Base-by-base conservation (phyloP, 1,284 basidiomycete species). In the Tylopilus sp. region DNA sequence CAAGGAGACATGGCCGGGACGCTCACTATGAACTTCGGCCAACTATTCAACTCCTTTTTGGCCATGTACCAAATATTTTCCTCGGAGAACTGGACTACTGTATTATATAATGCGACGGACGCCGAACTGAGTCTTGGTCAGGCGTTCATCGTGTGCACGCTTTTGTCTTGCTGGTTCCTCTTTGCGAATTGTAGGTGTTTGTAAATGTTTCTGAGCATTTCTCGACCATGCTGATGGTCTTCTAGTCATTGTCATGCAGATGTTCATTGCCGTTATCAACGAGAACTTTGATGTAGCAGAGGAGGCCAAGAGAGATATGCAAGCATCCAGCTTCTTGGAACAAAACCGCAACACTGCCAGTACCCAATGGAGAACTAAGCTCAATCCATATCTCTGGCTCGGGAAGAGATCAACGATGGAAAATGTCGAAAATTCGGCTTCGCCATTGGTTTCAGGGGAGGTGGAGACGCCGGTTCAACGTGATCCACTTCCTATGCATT, bases 191-290 rank as follows among this genome's bases (percentile, higher is more conserved):
- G 95, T 95, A 69, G 77, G 94, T 73, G 51, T 57, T 53, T 29
- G 24, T 39, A 13, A n/a, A 24, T 22, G n/a, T n/a, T 49, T 9
- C 47, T 24, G 13, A n/a, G 13, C n/a, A 13, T 49, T 24, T 49
- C 47, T 15, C 13, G 22, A 24, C n/a, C n/a, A n/a, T n/a, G 12
- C 8, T 19, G 18, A 10, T 22, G 39, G 26, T 22, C n/a, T 24
- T 41, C 9, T n/a, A 96, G 95, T 97, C 82, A 96, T 98, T 73
- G 86, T 99, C n/a, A 79, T 98, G 63, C 96, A 98, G 74, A 95
- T 99, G 92, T 98, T 99, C 83, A 96, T 99, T 74, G 97, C 97
- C 44, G 97, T 99, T 61, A 97, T 99, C 85, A 96, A 98, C 79
- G 97, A 98, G 83, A 98, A 98, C 80, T 99, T 99, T 72, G 87